phyloP scores from a whole-genome alignment of 768 basidiomycete genomes.

The Tylopilus cervinicoccineus region DNA sequence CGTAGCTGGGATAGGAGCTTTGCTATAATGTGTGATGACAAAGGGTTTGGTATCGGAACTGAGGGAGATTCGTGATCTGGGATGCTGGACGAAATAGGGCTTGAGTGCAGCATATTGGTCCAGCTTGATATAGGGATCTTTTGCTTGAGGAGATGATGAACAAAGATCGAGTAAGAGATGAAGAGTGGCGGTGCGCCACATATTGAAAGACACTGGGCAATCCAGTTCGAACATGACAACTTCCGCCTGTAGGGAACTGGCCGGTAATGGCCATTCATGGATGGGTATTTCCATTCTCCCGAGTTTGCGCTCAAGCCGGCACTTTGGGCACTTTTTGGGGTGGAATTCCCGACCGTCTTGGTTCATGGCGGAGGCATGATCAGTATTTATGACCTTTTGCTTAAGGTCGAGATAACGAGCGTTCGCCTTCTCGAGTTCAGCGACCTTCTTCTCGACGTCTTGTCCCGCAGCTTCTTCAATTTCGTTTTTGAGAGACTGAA shows the following conservation, averaged over 20 bases:
- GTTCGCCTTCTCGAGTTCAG: slow-evolving; percentile 28
- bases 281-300: slow-evolving; percentile 30
- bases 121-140: slow-evolving; percentile 16
- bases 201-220: slow-evolving; percentile 36
- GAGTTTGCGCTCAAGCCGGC: slow-evolving; percentile 23
- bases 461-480: slow-evolving; percentile 30
- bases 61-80: slow-evolving; percentile 19
- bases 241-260: slow-evolving; percentile 17
- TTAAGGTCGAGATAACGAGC: slow-evolving; percentile 17
- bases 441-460: slow-evolving; percentile 22
- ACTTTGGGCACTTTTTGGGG: slow-evolving; percentile 27
- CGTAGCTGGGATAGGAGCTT: slow-evolving; percentile 11
- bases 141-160: slow-evolving; percentile 1
- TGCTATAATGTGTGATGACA: slow-evolving; percentile 12
- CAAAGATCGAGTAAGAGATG: slow-evolving; percentile 37
- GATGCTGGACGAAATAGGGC: slow-evolving; percentile 13
- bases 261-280: slow-evolving; percentile 48
- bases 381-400: slow-evolving; percentile 3
- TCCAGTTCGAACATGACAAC: slow-evolving; percentile 40
- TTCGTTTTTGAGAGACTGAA: slow-evolving; percentile 22
- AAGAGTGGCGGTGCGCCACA: slow-evolving; percentile 44
- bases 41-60: slow-evolving; percentile 24
- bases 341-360: slow-evolving; percentile 7
- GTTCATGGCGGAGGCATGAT: background rate
- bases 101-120: slow-evolving; percentile 8